Base-by-base conservation (phyloP, 2,329 filamentous ascomycete genomes). In the Neonectria magnoliae region DNA sequence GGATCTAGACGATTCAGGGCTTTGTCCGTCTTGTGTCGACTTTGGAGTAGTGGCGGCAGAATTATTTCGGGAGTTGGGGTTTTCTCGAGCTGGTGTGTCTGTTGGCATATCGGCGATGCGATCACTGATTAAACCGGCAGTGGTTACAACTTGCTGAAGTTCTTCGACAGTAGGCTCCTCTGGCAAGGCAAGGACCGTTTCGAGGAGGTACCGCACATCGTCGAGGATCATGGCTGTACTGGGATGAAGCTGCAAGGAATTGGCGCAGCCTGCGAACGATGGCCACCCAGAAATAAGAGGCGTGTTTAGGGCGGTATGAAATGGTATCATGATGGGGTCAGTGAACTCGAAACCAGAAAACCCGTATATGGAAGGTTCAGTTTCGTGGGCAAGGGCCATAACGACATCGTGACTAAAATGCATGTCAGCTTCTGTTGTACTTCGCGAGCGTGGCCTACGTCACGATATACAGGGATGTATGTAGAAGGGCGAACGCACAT, bases 141-240 rank as follows among this genome's bases (percentile, higher is more conserved):
- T 79, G 0, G 75, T 75, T 27, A 75, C 71, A 1, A 86, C 74
- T 50, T 80, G 79, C 14, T 79, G 72, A 3, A 82, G 69, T 31
- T 83, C 77, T 25, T 79, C 78, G 0, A 67, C 33, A 0, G 78
- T 76, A 3, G 82, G 71, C 0, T 74, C 50, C 2, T 70, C 62
- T 0, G 82, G 79, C n/a, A 85, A 73, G 1, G 77, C 72, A 5
- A 84, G 66, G 0, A 85, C 80, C 3, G 80, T 73, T 10, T 77
- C 72, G n/a, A 85, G 76, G 1, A 87, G 75, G 22, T 81, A 81
- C 5, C 84, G 80, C 74, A 86, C 81, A 53, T 85, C 81, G 58
- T 87, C 85, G 3, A 87, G 80, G 56, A 87, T 83, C 14, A 80
- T 77, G 5, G 84, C 83, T 1, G 83, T 83, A 55, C 77, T 76